Conservation (phyloP, 2,329 filamentous ascomycete genomes). For the Cladosporium sp. region DNA sequence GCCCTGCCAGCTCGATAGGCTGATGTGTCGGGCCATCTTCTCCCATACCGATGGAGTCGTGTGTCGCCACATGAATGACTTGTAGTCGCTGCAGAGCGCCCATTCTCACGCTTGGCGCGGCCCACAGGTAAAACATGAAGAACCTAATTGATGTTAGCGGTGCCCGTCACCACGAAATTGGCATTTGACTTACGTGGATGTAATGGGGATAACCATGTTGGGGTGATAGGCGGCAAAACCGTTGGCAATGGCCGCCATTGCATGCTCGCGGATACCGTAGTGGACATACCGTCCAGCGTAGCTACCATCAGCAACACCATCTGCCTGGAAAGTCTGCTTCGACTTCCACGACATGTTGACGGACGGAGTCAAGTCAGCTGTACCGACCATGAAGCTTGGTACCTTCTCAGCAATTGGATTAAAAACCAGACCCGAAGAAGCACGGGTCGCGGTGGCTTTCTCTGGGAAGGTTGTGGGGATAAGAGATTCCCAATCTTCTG, state of each 20-base stretch:
- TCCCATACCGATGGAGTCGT: conserved; percentile 33
- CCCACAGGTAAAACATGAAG: conserved; percentile 38
- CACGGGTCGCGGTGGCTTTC: conserved; percentile 44
- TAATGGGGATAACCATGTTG: conserved; percentile 33
- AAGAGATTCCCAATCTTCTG: conserved; percentile 43
- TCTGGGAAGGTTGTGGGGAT: conserved; percentile 46
- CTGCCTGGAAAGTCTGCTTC: conserved; percentile 46
- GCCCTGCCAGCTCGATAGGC: conserved; percentile 31
- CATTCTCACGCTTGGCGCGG: conserved; percentile 33
- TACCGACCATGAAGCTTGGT: conserved; percentile 32
- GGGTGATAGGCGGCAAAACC: conserved; percentile 33
- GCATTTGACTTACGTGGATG: conserved; percentile 34
- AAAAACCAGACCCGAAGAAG: conserved; percentile 43
- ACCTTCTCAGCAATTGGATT: conserved; percentile 29
- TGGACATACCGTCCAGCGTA: conserved; percentile 48
- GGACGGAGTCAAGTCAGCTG: conserved; percentile 33
- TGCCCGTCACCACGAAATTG: conserved; percentile 5
- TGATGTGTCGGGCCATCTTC: conserved; percentile 36
- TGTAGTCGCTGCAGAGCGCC: conserved; percentile 32
- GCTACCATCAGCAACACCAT: conserved; percentile 49
- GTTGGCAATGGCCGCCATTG: conserved; percentile 50
- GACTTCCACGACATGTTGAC: conserved; percentile 36
- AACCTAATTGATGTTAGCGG: conserved; percentile 6
- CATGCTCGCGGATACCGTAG: conserved; percentile 56
- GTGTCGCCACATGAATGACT: conserved; percentile 34